Base-by-base conservation (phyloP, 164 flowering plant species). In the Stephania cephalantha region DNA sequence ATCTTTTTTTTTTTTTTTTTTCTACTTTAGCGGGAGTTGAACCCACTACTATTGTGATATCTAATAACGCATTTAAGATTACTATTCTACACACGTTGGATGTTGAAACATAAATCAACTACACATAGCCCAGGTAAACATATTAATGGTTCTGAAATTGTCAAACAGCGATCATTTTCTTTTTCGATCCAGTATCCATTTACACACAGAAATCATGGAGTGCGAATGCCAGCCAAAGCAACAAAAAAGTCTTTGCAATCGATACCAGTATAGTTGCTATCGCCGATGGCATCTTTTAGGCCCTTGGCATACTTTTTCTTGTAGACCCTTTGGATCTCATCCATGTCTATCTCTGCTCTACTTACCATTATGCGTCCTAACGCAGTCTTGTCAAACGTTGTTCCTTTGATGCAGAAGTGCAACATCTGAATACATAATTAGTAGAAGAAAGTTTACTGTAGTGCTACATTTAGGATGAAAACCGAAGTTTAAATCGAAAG, bases 261-360 rank as follows among this genome's bases (percentile, higher is more conserved):
- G 46, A 84, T 91, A 46, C 67, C 72, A 68, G 85, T 78, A 9
- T 81, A 8, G 13, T 48, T 76, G 78, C 80, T 76, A 45, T 83
- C 84, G 64, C 72, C 68, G 15, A 92, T 84, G 61, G 87, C 85
- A 61, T 87, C 87, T 31, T 44, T 78, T 45, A 92, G 79, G 69
- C 85, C 86, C 78, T 76, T 50, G 11, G 82, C 87, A 79, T 88
- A 87, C 78, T 83, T 87, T n/a, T 52, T 76, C 79, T 82, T 79
- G 80, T 79, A 89, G 1, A 73, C 68, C 46, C 70, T 79, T 46
- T 79, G 81, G 71, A 92, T 87, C 46, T 90, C 94, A 48, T 81
- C 83, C 87, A 89, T 81, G 83, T 90, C 95, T 45, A 82, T 68
- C 70, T 87, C 94, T 9, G 88, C 88, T 77, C 92, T 87, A 83